phyloP scores from a whole-genome alignment of 441 rosid species.

The Raphanus hybrid region DNA sequence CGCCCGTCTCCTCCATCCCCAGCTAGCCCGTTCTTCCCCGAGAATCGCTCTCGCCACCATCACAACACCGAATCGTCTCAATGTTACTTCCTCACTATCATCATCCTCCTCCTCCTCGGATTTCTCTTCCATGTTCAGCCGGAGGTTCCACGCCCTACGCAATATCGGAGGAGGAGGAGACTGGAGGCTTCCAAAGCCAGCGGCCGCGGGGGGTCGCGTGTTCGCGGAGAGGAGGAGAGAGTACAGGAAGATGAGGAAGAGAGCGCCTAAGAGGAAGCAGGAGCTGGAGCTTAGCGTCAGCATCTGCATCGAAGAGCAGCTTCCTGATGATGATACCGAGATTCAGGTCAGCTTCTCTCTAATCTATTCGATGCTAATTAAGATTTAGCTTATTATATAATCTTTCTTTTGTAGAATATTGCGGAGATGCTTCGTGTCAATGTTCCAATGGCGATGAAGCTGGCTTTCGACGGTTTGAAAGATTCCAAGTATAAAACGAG shows the following conservation, averaged over 20 bases:
- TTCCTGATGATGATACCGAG: conserved; percentile 87
- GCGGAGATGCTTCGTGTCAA: conserved; percentile 86
- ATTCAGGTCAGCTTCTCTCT: conserved; percentile 52
- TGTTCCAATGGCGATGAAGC: conserved; percentile 84
- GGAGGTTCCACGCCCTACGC: conserved; percentile 48
- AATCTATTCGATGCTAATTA: not conserved
- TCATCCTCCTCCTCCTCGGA: conserved; percentile 3
- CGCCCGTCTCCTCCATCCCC: conserved; percentile 33
- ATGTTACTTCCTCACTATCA: conserved; percentile 10
- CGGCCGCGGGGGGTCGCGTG: conserved; percentile 16
- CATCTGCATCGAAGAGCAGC: conserved; percentile 80
- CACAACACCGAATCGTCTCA: conserved; percentile 21
- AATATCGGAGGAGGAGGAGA: conserved; percentile 9
- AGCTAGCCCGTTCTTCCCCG: conserved; percentile 20
- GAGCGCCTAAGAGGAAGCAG: conserved; percentile 53
- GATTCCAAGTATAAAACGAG: conserved; percentile 70
- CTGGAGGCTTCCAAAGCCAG: conserved; percentile 35
- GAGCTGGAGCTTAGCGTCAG: conserved; percentile 75
- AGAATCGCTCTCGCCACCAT: conserved; percentile 16
- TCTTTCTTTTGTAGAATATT: conserved; percentile 53
- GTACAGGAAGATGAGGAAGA: conserved; percentile 65
- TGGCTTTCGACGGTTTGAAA: conserved; percentile 70
- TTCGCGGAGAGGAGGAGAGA: conserved; percentile 62
- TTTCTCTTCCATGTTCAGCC: conserved; percentile 30
- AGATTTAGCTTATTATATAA: not conserved